Evolutionary conservation across 73 alveolate species (phyloP).

Genomic region (Paramecium octaurelia): DNA sequence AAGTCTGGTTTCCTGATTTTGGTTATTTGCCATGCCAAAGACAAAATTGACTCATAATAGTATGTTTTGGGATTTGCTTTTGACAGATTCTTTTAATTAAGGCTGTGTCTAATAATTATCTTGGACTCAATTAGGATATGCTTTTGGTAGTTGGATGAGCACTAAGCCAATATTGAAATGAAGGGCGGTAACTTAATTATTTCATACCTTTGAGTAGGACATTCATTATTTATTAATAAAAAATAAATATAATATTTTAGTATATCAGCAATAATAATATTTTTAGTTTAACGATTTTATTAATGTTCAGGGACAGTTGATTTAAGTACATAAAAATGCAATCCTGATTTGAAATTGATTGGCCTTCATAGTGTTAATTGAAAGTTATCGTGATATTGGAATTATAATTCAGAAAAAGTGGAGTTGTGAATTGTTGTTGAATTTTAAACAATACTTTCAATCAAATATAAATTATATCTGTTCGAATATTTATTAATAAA

Average conservation of each 20-base stretch:
- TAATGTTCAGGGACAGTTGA: too few species aligned
- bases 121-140: background rate
- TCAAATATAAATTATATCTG: background rate
- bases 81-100: background rate
- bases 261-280: too few species aligned
- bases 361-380: too few species aligned
- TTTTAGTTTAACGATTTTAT: too few species aligned
- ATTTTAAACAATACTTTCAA: too few species aligned
- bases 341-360: too few species aligned
- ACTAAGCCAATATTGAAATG: background rate
- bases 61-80: conserved; percentile 46
- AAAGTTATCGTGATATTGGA: too few species aligned
- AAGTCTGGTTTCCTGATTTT: conserved; percentile 54
- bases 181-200: background rate
- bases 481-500: background rate
- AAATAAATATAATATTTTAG: background rate
- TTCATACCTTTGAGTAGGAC: background rate
- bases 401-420: too few species aligned
- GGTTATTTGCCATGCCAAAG: conserved; percentile 62
- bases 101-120: conserved; percentile 18
- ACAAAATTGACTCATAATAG: conserved; percentile 54
- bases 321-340: too few species aligned
- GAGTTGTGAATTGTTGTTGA: too few species aligned
- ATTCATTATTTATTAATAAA: background rate
- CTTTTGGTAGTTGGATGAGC: background rate